Evolutionary conservation across 1,139 yeast species (phyloP).

Genomic region (Blastobotrys indianensis): DNA sequence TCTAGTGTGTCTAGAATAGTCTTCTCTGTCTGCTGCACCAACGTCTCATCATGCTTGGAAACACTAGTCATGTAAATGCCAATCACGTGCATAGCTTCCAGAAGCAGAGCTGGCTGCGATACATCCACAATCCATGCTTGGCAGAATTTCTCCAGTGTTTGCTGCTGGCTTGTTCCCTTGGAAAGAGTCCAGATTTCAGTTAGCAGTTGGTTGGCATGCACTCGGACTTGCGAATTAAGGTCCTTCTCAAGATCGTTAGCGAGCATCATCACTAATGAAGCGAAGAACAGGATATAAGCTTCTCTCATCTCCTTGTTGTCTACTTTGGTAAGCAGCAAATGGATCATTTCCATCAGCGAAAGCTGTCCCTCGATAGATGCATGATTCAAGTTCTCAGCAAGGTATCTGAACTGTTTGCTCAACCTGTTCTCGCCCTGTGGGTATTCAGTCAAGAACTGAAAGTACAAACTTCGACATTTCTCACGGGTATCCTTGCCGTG

Average conservation of each 20-base stretch:
- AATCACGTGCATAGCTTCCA: slow-evolving; percentile 75
- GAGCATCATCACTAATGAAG: slow-evolving; percentile 70
- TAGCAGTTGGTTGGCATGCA: slow-evolving; percentile 68
- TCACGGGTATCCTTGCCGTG: slow-evolving; percentile 81
- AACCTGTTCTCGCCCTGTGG: slow-evolving; percentile 88
- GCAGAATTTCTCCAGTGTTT: slow-evolving; percentile 49
- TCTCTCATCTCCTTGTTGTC: slow-evolving; percentile 53
- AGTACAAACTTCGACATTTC: slow-evolving; percentile 76
- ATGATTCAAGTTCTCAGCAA: slow-evolving; percentile 78
- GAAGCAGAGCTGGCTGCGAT: slow-evolving; percentile 48
- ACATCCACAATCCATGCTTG: slow-evolving; percentile 62
- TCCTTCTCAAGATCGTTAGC: slow-evolving; percentile 82
- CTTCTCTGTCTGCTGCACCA: slow-evolving; percentile 21
- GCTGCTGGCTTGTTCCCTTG: slow-evolving; percentile 34
- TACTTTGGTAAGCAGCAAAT: slow-evolving; percentile 61
- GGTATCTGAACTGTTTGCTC: slow-evolving; percentile 74
- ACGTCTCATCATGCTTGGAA: slow-evolving; percentile 33
- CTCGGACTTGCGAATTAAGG: slow-evolving; percentile 75
- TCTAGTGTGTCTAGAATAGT: slow-evolving; percentile 22
- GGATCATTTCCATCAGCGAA: slow-evolving; percentile 84
- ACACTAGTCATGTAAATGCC: slow-evolving; percentile 53
- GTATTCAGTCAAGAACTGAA: slow-evolving; percentile 84
- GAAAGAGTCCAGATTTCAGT: slow-evolving; percentile 41
- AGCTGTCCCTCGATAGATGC: slow-evolving; percentile 84
- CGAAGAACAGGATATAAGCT: slow-evolving; percentile 71